Conservation (phyloP, 805 yeast species). For the Lachancea cidri region DNA sequence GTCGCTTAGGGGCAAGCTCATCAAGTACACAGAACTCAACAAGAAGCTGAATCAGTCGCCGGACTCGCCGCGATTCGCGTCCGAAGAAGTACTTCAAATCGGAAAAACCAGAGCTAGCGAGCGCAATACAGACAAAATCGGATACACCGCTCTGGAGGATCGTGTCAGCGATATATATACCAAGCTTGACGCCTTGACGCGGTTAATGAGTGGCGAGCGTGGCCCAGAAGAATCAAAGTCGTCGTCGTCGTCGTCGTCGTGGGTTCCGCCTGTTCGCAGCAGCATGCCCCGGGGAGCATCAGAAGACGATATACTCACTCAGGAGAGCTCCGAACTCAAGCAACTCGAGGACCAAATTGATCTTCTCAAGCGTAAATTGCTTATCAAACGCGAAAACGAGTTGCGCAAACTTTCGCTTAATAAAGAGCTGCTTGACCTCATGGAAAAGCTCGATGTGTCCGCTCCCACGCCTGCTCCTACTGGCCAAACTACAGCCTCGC, state of each 20-base stretch:
- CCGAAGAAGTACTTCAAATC: slow-evolving; percentile 6
- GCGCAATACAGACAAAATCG: background rate
- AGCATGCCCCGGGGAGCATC: slow-evolving; percentile 3
- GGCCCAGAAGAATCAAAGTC: background rate
- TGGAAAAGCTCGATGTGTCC: slow-evolving; percentile 20
- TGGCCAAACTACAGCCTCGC: background rate
- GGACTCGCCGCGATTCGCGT: slow-evolving; percentile 1
- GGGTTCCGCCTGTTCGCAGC: slow-evolving; percentile 1
- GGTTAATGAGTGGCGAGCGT: slow-evolving; percentile 8
- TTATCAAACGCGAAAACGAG: slow-evolving; percentile 34
- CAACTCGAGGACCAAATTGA: slow-evolving; percentile 32
- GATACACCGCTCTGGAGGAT: slow-evolving; percentile 11
- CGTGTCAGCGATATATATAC: slow-evolving; percentile 16
- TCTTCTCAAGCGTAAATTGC: slow-evolving; percentile 28
- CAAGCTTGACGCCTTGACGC: slow-evolving; percentile 17
- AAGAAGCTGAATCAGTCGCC: slow-evolving; percentile 14
- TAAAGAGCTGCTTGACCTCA: slow-evolving; percentile 26
- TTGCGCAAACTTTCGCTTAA: slow-evolving; percentile 32
- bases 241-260: slow-evolving; percentile 8
- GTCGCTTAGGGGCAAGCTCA: slow-evolving; percentile 32
- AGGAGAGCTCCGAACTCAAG: slow-evolving; percentile 33
- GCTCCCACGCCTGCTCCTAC: background rate
- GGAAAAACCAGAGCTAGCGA: slow-evolving; percentile 3
- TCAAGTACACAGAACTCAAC: slow-evolving; percentile 34
- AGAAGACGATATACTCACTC: slow-evolving; percentile 27